A percentile compares a stretch with the other conserved stretches of the same genome.
Conservation (phyloP, 2,329 filamentous ascomycete species). For the Aspergillus versicolor region DNA sequence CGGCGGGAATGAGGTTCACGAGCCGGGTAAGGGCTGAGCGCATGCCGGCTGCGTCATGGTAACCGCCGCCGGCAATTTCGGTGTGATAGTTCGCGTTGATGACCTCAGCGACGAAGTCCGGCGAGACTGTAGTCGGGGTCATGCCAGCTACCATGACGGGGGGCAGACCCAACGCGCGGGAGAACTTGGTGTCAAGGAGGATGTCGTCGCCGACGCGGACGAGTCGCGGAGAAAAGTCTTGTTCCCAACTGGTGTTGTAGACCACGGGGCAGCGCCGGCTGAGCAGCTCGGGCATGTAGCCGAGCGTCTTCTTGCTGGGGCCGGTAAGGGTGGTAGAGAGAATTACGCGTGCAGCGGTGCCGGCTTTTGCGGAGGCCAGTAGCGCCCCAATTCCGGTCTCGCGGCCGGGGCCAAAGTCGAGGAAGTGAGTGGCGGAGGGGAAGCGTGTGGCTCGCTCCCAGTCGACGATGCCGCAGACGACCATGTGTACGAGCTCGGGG, state of each 20-base stretch:
- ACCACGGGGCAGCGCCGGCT: conserved; percentile 94
- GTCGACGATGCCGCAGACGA: conserved; percentile 88
- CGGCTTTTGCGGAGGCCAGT: conserved; percentile 98
- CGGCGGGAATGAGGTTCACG: conserved; percentile 65
- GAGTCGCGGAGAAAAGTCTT: conserved; percentile 86
- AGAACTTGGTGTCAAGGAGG: conserved; percentile 96
- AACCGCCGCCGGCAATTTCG: conserved; percentile 52
- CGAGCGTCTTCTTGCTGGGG: conserved; percentile 76
- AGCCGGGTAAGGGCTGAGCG: conserved; percentile 46
- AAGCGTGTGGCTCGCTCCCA: conserved; percentile 96
- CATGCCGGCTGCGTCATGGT: conserved; percentile 47
- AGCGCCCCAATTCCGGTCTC: conserved; percentile 88
- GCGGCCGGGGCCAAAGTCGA: conserved; percentile 95
- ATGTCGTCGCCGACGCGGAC: conserved; percentile 82
- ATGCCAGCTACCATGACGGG: conserved; percentile 91
- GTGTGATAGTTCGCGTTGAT: conserved; percentile 51
- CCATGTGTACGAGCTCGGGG: conserved; percentile 82
- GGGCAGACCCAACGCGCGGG: conserved; percentile 78
- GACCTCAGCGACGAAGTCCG: conserved; percentile 58
- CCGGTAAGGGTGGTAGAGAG: conserved; percentile 90
- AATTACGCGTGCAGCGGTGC: conserved; percentile 93
- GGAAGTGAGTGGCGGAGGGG: conserved; percentile 83
- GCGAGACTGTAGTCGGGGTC: conserved; percentile 85
- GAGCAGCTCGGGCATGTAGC: conserved; percentile 97
- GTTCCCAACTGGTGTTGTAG: conserved; percentile 86